phyloP scores from a whole-genome alignment of 176 grass and related monocot genomes.

The Carex myosuroides region DNA sequence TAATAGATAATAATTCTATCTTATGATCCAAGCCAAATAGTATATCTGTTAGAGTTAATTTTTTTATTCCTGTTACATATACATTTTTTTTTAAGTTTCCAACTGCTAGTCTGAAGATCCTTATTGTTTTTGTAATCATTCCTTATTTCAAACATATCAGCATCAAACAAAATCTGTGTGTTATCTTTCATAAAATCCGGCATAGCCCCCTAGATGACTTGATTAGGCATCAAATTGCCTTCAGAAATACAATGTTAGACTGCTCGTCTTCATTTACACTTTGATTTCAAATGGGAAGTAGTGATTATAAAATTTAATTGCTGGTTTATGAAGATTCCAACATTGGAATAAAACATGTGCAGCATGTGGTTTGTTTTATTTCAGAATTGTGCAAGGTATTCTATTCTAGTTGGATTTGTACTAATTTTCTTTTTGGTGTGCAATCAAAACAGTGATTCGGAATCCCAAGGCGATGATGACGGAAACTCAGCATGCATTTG shows the following conservation, averaged over 20 bases:
- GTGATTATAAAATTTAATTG: background rate
- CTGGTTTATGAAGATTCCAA: background rate
- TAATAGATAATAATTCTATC: background rate
- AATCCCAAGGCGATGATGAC: slow-evolving; percentile 4
- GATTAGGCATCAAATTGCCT: background rate
- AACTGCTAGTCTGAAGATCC: background rate
- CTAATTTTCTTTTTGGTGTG: background rate
- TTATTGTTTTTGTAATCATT: background rate
- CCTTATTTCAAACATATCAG: background rate
- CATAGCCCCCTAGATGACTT: background rate
- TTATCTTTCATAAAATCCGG: background rate
- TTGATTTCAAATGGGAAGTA: background rate
- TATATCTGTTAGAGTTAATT: background rate
- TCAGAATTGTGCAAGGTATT: background rate
- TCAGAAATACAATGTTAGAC: background rate
- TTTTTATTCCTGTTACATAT: background rate
- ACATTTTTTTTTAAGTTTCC: background rate
- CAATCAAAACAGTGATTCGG: slow-evolving; percentile 14
- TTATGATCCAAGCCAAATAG: background rate
- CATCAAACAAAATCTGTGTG: background rate
- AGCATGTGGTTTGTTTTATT: background rate
- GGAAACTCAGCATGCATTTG: background rate
- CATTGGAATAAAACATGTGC: background rate
- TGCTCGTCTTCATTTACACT: background rate
- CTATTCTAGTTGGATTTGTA: background rate